phyloP scores from a whole-genome alignment of 208 protist genomes.

The Trichomonas vaginalis region DNA sequence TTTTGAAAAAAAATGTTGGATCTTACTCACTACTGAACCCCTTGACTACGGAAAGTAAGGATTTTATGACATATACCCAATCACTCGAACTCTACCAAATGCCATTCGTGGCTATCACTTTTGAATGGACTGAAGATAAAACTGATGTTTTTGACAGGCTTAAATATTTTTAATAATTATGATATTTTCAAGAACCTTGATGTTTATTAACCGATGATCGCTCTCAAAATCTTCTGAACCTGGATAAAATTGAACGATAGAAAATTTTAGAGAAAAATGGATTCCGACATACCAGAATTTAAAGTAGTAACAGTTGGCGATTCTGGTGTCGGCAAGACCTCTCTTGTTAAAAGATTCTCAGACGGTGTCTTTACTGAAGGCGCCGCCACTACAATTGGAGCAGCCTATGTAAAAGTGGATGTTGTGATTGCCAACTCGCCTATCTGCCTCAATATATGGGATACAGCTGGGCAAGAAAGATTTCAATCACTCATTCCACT shows the following conservation, averaged over 20 bases:
- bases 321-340: background rate
- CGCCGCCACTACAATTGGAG: background rate
- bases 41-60: too few relatives aligned
- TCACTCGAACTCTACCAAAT: too few relatives aligned
- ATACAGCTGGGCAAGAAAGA: background rate
- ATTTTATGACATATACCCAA: too few relatives aligned
- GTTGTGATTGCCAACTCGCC: background rate
- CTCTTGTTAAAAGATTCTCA: background rate
- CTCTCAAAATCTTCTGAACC: too few relatives aligned
- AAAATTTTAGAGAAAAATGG: background rate
- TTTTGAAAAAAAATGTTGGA: too few relatives aligned
- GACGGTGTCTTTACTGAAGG: background rate
- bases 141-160: too few relatives aligned
- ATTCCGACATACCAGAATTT: background rate
- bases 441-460: background rate
- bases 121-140: too few relatives aligned
- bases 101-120: too few relatives aligned
- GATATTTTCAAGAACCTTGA: too few relatives aligned
- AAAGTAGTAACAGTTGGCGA: background rate
- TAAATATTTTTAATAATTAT: too few relatives aligned
- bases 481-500: background rate
- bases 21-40: too few relatives aligned
- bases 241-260: background rate
- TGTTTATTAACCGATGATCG: too few relatives aligned
- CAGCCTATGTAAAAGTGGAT: background rate